Evolutionary conservation across 768 basidiomycete species (phyloP).

Genomic region (Boletus pseudo-olivaceus): DNA sequence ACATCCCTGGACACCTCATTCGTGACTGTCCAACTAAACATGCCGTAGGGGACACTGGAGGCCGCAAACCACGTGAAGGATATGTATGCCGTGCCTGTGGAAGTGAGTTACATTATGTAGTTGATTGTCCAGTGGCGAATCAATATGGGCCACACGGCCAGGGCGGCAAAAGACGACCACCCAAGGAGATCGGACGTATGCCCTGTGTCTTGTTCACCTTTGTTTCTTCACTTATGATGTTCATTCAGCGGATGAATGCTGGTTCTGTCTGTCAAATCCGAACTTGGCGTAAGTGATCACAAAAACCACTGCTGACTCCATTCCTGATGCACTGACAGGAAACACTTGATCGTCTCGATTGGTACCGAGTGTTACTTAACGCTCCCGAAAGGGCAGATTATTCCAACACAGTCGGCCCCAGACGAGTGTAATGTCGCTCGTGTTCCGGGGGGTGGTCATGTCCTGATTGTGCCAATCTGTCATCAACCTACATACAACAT

Average conservation of each 20-base stretch:
- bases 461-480: slow-evolving; percentile 89
- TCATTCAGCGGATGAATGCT: slow-evolving; percentile 81
- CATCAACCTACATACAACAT: slow-evolving; percentile 88
- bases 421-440: slow-evolving; percentile 35
- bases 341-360: slow-evolving; percentile 94
- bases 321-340: slow-evolving; percentile 44
- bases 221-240: neutral
- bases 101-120: slow-evolving; percentile 78
- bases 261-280: slow-evolving; percentile 98
- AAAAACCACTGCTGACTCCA: neutral
- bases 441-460: slow-evolving; percentile 95
- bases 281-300: slow-evolving; percentile 64
- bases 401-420: slow-evolving; percentile 66
- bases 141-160: slow-evolving; percentile 36
- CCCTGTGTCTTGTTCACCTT: slow-evolving; percentile 8
- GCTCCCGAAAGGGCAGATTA: slow-evolving; percentile 92
- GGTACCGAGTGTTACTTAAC: slow-evolving; percentile 93
- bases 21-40: slow-evolving; percentile 85
- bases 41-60: slow-evolving; percentile 77
- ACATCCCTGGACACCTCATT: slow-evolving; percentile 81
- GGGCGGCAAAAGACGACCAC: slow-evolving; percentile 45
- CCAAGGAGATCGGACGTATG: slow-evolving; percentile 80
- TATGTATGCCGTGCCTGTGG: slow-evolving; percentile 93
- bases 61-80: slow-evolving; percentile 75
- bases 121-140: slow-evolving; percentile 78